Base-by-base conservation (phyloP, 2,329 filamentous ascomycete genomes). In the Aspergillus udagawae region DNA sequence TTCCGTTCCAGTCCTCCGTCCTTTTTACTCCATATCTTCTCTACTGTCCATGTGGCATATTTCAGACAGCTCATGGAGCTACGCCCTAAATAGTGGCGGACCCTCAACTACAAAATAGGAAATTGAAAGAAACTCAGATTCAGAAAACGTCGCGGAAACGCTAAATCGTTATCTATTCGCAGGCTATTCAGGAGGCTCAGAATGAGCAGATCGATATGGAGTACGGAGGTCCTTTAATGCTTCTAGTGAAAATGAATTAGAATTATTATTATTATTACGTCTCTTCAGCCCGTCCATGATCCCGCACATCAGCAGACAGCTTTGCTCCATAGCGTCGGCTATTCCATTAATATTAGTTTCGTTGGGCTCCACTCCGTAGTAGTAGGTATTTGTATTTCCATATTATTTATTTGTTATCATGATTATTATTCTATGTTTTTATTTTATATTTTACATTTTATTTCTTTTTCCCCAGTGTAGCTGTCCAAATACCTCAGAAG, bases 31-130 rank as follows among this genome's bases (percentile, higher is more conserved):
- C 41, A 10, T 32, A 44, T 9, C 9, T 29, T 29, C 12, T 8
- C 42, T 2, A 23, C n/a, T 35, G 20, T 52, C 59, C 56, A 59
- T 60, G 59, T 61, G 59, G 59, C 59, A 56, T 52, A 47, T 41
- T 35, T 32, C 27, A 48, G 53, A 58, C 44, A 48, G 51, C 42
- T 35, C 38, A 45, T 41, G 51, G 49, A 58, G 42, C 42, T 21
- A 20, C n/a, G 3, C 32, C 45, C 53, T 56, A 53, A 38, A 55
- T 48, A 44, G 58, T 60, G 57, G 52, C 56, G 52, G 55, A 56
- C 42, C 52, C 28, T 41, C 14, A 38, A 25, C 49, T 50, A 56
- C 54, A 52, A 27, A 25, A 49, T 56, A 53, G 54, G 50, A 49
- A 53, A 56, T 51, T 56, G 54, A 47, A 56, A 48, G 23, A n/a